These are phyloP conservation scores for Citrullus mucosospermus DNA, from an alignment of 306 rosid species.

Conservation along the genomic window DNA sequence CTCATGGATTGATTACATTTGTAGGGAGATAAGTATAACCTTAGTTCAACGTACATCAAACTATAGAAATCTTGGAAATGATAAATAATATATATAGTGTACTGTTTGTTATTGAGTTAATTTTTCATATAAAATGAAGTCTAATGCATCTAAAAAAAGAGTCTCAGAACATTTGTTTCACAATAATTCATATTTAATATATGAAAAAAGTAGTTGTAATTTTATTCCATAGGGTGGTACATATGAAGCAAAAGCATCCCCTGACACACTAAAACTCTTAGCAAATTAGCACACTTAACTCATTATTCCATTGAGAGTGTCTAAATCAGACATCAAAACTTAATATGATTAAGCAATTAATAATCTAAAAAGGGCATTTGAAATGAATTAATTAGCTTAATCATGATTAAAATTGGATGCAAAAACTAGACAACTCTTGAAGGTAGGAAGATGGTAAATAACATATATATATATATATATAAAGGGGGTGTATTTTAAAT, in stretches of 20 bases:
- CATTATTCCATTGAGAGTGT: neutral
- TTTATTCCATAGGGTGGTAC: neutral
- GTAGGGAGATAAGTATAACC: too few species aligned
- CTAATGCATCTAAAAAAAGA: neutral
- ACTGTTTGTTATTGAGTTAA: too few species aligned
- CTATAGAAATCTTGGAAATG: too few species aligned
- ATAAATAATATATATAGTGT: too few species aligned
- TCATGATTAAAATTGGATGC: neutral
- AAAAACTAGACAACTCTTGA: neutral
- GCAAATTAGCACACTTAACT: neutral
- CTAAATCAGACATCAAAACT: neutral
- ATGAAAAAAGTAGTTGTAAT: neutral
- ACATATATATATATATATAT: too few species aligned
- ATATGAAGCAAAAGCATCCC: neutral
- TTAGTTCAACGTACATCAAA: too few species aligned
- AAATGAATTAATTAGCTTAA: neutral
- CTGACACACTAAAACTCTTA: neutral
- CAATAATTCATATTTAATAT: neutral
- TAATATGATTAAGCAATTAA: neutral
- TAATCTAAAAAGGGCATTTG: neutral
- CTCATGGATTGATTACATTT: too few species aligned
- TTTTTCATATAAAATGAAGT: too few species aligned
- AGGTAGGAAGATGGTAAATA: neutral
- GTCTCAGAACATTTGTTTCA: neutral
- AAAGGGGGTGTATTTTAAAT: neutral